phyloP scores from a whole-genome alignment of 176 grass and related monocot genomes.

The Eleusine indica region DNA sequence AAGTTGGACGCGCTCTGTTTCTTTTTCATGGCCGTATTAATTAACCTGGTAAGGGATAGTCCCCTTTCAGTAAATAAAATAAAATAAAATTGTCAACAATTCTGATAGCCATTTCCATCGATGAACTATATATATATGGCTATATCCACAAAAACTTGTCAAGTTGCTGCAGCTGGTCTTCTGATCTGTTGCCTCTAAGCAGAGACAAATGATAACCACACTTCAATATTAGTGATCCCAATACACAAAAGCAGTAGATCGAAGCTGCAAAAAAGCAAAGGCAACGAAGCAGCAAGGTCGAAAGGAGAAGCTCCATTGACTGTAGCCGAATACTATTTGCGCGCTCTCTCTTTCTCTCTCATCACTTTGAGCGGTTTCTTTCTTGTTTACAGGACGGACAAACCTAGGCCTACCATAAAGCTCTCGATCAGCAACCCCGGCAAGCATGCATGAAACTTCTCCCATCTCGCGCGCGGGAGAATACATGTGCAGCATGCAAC shows the following conservation, averaged over 20 bases:
- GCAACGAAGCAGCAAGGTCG: constrained; percentile 36
- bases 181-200: neutral
- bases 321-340: constrained; percentile 36
- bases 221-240: constrained; percentile 47
- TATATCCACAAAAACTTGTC: too few species aligned
- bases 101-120: too few species aligned
- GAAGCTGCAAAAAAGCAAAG: constrained; percentile 44
- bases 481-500: constrained; percentile 46
- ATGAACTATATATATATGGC: too few species aligned
- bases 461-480: neutral
- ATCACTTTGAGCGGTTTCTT: neutral
- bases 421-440: constrained; percentile 1
- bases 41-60: neutral
- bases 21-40: neutral
- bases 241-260: constrained; percentile 34
- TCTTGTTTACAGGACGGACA: constrained; percentile 42
- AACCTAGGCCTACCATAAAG: constrained; percentile 66
- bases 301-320: constrained; percentile 46
- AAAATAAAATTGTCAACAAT: too few species aligned
- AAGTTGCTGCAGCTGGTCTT: too few species aligned
- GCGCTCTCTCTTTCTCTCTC: neutral
- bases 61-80: neutral
- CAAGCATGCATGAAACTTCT: constrained; percentile 40
- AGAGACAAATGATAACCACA: constrained; percentile 32
- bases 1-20: neutral